Base-by-base conservation (phyloP, 805 yeast genomes). In the Huiozyma naganishii region DNA sequence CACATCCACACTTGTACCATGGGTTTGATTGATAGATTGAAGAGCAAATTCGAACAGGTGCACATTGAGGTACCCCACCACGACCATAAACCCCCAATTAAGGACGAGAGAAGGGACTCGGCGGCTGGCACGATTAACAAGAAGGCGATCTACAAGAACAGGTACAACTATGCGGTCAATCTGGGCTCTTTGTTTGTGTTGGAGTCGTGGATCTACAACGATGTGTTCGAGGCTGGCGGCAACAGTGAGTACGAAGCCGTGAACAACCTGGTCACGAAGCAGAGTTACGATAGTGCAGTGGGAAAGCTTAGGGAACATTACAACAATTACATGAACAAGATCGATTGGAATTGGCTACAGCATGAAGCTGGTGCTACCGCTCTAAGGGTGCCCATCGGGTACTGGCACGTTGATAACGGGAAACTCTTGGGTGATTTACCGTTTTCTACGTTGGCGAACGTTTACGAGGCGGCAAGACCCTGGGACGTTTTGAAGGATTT, bases 331-430 rank as follows among this genome's bases (percentile, higher is more conserved):
- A 69, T 83, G 46, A 58, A 61, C 32, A 84, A 79, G 44, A 72
- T 72, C 6, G 97, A 90, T 58, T 89, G 95, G 95, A 55, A 72
- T 17, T 87, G 87, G 84, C 62, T 90, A 29, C 61, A 67, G 38
- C 65, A 70, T 17, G 72, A 70, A 42, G 62, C 55, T 1, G 84
- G 86, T 6, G 84, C 84, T n/a, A 86, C 85, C 27, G 75, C 88
- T 1, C 71, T 90, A 5, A 72, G 98, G 54, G 71, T 90, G 1
- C 97, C 98, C 6, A 65, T 90, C 50, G 97, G 97, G 0, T 90
- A 84, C 62, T 90, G 95, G 95, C 79, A 76, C 45, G 76, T 88
- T n/a, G 73, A 67, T 41, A 79, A 81, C 17, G 86, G 89, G 1
- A 50, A 53, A 12, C 82, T 69, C 57, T 38, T 55, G 4, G 61